These are phyloP conservation scores for Fusarium sp. DNA, from an alignment of 2,329 filamentous ascomycete species.

Conservation along the genomic window DNA sequence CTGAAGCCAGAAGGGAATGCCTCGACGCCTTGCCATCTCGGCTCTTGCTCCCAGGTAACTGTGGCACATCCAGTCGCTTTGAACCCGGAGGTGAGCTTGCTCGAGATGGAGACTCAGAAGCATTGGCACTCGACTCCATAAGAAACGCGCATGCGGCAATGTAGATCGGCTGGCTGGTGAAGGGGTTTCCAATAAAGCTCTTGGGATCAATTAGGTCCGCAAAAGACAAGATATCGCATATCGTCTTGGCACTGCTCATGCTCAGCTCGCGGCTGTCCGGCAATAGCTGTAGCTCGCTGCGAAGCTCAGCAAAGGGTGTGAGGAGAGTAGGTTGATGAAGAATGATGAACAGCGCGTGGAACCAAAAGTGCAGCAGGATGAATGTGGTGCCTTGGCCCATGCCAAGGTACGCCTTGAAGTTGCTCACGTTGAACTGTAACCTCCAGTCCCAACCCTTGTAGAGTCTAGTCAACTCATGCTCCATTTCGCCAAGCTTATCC, in stretches of 20 bases:
- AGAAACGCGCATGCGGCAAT: conserved; percentile 91
- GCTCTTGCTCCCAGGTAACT: conserved; percentile 5
- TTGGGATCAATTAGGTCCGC: conserved; percentile 87
- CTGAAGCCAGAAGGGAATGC: conserved; percentile 81
- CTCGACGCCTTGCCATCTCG: conserved; percentile 61
- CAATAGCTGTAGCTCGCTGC: conserved; percentile 75
- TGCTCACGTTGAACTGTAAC: conserved; percentile 84
- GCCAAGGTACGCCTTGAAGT: conserved; percentile 87
- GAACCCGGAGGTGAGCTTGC: conserved; percentile 61
- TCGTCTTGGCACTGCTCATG: conserved; percentile 92
- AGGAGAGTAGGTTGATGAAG: conserved; percentile 86
- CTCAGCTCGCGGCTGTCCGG: conserved; percentile 83
- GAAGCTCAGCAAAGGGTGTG: conserved; percentile 74
- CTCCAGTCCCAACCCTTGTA: conserved; percentile 79
- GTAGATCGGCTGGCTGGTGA: conserved; percentile 91
- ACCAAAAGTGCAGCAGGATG: conserved; percentile 88
- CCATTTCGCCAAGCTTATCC: conserved; percentile 78
- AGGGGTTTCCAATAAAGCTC: conserved; percentile 88
- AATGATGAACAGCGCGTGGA: conserved; percentile 86
- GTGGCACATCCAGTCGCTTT: conserved; percentile 7
- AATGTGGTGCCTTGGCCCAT: conserved; percentile 87
- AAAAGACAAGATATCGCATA: conserved; percentile 88
- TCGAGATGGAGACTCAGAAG: conserved; percentile 68
- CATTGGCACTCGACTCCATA: conserved; percentile 80
- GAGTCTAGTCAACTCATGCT: conserved; percentile 77